Base-by-base conservation (phyloP, 2,329 filamentous ascomycete genomes). In the Nannizziopsis arthrosporioides region DNA sequence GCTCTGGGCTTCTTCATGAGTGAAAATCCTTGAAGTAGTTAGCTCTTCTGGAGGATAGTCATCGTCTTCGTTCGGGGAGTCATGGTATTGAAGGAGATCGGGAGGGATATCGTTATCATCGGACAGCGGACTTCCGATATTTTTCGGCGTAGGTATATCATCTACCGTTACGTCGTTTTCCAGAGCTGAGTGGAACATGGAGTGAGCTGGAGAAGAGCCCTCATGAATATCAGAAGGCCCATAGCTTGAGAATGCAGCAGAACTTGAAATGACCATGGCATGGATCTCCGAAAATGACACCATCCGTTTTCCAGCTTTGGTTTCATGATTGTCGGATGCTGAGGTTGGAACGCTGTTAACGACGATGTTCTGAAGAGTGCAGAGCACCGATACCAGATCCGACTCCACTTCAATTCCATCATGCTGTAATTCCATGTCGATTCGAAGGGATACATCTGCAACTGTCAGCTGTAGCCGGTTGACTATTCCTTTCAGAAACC, bases 401-500 rank as follows among this genome's bases (percentile, higher is more conserved):
- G 61, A 60, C 48, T 60, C 62, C 11, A 62, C 54, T 4, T 58
- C 54, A 5, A 60, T 50, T 2, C 59, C 65, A 51, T 71, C 68
- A 30, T 67, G 57, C 12, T 65, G 63, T 12, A 69, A 55, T 39
- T 72, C 68, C 54, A 74, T 68, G 43, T 74, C 72, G n/a, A 79
- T 56, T 44, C 69, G 68, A 47, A 79, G 56, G 30, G 70, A 65
- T 41, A 81, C 66, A 53, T 78, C 67, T 40, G 65, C 70, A 34
- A 80, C 63, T 15, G 65, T 69, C 32, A 81, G 62, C 53, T 76
- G 71, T 43, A 80, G 62, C 30, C 77, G 70, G 57, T 81, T 76
- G 39, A 72, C 63, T 15, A 80, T 69, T 9, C 77, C 76, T 57
- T 77, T 74, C 14, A 82, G 59, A 47, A 79, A 77, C n/a, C 67